Evolutionary conservation across 257 asterid species (phyloP), one percentile per base, ranked within the genome.

Genomic region (Coffea canephora): DNA sequence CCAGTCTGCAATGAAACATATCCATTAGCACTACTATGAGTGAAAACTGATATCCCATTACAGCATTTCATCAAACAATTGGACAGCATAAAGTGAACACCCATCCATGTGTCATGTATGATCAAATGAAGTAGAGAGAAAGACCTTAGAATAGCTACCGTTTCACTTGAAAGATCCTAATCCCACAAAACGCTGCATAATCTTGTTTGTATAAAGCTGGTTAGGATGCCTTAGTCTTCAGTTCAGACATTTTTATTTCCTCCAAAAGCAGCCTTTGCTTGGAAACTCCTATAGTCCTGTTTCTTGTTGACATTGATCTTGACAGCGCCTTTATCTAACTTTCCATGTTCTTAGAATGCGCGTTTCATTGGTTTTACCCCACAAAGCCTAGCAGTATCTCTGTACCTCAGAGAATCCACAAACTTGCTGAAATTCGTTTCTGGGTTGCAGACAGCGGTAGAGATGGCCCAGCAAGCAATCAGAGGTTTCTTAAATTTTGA

Each of bases 21-120:
- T 64, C 5, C 39, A n/a, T 79, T 67, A 73, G 46, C 50, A 18
- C 15, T 9, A 48, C 19, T 34, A 49, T 27, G 1, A 48, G 23
- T 31, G n/a, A 50, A 31, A 48, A 73, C 15, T 25, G 23, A 21
- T 7, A 21, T 21, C 66, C 48, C 61, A 13, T 1, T 6, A 8
- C 1, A 41, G 78, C 84, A 76, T 81, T 81, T 81, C 71, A 69
- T 43, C 81, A 48, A 81, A 71, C 80, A 76, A 12, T 5, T 59
- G 0, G 50, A 45, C 19, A 31, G 59, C 84, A 76, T 11, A 27
- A 0, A 27, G 15, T 2, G 12, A 11, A 12, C 14, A 27, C 2
- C 11, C 9, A 10, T 4, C 6, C 34, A 36, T 13, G 12, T 5
- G 19, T 46, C n/a, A n/a, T 36, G 4, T 2, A 19, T 21, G 21